Conservation (phyloP, 2,329 filamentous ascomycete species). For the Calonectria multiphialidica region DNA sequence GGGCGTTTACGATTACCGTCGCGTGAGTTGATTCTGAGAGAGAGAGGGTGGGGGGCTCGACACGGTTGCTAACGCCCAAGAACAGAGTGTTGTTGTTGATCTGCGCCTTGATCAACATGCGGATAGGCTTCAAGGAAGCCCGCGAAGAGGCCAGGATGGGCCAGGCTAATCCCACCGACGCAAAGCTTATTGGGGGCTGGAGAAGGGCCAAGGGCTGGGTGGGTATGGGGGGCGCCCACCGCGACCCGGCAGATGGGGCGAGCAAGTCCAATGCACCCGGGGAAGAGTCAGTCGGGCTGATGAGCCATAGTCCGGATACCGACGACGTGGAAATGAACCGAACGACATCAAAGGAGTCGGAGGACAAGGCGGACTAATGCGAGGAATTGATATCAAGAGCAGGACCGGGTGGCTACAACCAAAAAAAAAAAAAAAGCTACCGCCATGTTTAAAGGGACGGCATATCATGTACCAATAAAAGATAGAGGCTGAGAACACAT, state of each 20-base stretch:
- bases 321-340: not conserved
- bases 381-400: not conserved
- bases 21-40: not conserved
- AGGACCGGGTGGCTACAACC: no score
- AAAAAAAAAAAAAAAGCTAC: no score
- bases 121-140: constrained; percentile 8
- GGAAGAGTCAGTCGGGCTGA: not conserved
- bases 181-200: not conserved
- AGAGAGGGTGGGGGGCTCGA: not conserved
- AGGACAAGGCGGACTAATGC: not conserved
- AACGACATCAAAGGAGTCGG: not conserved
- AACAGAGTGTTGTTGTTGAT: constrained; percentile 3
- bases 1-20: constrained; percentile 3
- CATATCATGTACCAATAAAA: not conserved
- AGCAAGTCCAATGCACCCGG: not conserved
- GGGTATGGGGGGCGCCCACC: not conserved
- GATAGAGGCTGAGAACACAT: not conserved
- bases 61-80: not conserved
- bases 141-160: not conserved
- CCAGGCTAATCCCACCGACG: not conserved
- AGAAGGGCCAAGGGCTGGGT: not conserved
- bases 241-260: not conserved
- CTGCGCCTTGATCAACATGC: constrained; percentile 1
- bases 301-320: not conserved
- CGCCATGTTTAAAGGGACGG: not conserved